Evolutionary conservation across 495 filamentous ascomycete genomes (phyloP).

Genomic region (Penicillium taxi): DNA sequence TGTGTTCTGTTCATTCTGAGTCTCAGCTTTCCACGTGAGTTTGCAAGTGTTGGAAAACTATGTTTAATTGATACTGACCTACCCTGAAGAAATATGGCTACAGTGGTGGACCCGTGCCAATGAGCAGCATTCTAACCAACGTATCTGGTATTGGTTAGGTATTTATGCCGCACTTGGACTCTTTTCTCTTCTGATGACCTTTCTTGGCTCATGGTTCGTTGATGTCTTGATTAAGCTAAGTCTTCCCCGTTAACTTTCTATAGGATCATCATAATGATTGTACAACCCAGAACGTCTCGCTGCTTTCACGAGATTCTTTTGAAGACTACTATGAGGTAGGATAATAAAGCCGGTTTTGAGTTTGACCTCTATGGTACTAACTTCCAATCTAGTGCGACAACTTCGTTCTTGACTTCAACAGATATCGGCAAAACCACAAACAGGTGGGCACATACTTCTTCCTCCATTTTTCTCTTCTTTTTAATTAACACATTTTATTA

Average conservation of each 20-base stretch:
- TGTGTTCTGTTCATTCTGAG: slow-evolving; percentile 22
- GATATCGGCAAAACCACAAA: slow-evolving; percentile 19
- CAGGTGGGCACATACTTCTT: slow-evolving; percentile 8
- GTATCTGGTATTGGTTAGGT: slow-evolving; percentile 25
- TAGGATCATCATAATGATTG: slow-evolving; percentile 16
- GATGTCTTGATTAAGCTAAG: background rate
- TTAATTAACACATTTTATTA: too few species aligned
- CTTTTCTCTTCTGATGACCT: slow-evolving; percentile 10
- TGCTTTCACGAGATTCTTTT: slow-evolving; percentile 16
- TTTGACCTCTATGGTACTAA: background rate
- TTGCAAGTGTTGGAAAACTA: background rate
- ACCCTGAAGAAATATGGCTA: slow-evolving; percentile 22
- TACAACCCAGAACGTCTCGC: slow-evolving; percentile 14
- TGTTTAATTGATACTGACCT: background rate
- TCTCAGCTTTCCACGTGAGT: slow-evolving; percentile 17
- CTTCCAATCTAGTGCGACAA: slow-evolving; percentile 10
- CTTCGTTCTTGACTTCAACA: slow-evolving; percentile 16
- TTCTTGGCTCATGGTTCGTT: slow-evolving; percentile 11
- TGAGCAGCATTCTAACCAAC: slow-evolving; percentile 18
- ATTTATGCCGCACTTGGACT: slow-evolving; percentile 13
- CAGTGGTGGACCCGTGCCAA: slow-evolving; percentile 25
- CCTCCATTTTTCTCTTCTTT: background rate
- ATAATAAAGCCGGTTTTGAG: background rate
- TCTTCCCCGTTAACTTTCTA: background rate
- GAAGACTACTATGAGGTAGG: slow-evolving; percentile 15